Base-by-base conservation (phyloP, 2,329 filamentous ascomycete species). In the Lecanicillium sp. region DNA sequence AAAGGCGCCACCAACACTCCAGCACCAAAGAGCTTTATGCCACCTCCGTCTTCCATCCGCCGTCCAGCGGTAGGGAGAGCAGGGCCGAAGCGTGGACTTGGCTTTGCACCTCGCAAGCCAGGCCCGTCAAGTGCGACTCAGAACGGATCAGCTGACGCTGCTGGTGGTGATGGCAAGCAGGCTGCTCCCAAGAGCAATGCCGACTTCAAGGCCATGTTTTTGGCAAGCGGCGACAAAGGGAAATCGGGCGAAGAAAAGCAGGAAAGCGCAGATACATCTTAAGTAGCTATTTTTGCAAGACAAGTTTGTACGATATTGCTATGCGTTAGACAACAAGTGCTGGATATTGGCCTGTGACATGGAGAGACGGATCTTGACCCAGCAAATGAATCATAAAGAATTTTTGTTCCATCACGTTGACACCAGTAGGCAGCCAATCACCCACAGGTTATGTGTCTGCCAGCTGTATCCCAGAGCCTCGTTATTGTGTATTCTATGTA, bases 171-270 rank as follows among this genome's bases (percentile, higher is more conserved):
- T 15, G 40, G 44, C 3, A 48, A 46, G 11, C 49, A 45, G 25
- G 48, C 58, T 35, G 48, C 56, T 14, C 56, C 54, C 47, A 76
- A 72, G 60, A 75, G 64, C 49, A 77, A 77, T 54, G 69, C 71
- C 3, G 73, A 77, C 50, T 77, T 77, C 48, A 76, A 71, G 54
- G 69, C 71, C n/a, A 58, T 73, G 52, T 66, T 73, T 38, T 49
- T 72, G 7, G 48, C 49, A 38, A 31, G 49, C 12, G 46, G 50
- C 15, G 44, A 42, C 18, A 41, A 51, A 31, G 39, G 36, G 8
- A 39, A 42, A 18, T 36, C 37, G 17, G 42, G 46, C 17, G 38
- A 45, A 13, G 43, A 45, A 18, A 33, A 34, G 12, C 33, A 18
- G 20, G 33, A 40, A 41, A 35, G 36, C 14, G 12, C 14, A 17